These are phyloP conservation scores for Musa acuminata DNA, from an alignment of 176 grass and related monocot species.

Conservation along the genomic window DNA sequence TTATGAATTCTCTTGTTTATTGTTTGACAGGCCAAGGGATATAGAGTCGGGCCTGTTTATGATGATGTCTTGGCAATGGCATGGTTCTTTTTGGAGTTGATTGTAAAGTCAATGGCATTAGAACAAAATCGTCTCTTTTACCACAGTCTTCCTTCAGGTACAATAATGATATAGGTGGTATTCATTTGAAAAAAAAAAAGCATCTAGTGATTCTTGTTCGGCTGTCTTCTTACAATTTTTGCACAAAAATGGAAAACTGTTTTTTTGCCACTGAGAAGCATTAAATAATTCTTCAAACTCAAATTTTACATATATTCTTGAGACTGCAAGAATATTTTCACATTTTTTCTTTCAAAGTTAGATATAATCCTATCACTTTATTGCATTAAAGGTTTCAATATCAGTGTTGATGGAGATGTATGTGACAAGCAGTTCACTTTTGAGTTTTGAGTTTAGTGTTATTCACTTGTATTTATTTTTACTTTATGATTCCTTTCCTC, in stretches of 20 bases:
- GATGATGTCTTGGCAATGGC: conserved; percentile 99
- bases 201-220: background rate
- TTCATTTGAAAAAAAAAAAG: background rate
- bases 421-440: background rate
- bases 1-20: background rate
- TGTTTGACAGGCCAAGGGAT: conserved; percentile 87
- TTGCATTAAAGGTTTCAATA: too few relatives aligned
- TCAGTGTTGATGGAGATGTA: background rate
- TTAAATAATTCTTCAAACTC: background rate
- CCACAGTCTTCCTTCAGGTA: conserved; percentile 91
- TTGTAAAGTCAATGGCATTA: conserved; percentile 97
- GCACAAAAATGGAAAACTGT: background rate
- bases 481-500: conserved; percentile 14
- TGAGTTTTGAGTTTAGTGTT: background rate
- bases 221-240: background rate
- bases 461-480: background rate
- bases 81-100: conserved; percentile 99
- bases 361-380: background rate
- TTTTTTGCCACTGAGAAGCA: background rate
- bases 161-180: background rate
- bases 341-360: background rate
- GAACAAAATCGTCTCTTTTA: conserved; percentile 88
- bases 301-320: background rate
- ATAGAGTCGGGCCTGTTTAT: conserved; percentile 99
- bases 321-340: background rate